Conservation (phyloP, 2,329 filamentous ascomycete genomes). For the Calonectria leucothoes region DNA sequence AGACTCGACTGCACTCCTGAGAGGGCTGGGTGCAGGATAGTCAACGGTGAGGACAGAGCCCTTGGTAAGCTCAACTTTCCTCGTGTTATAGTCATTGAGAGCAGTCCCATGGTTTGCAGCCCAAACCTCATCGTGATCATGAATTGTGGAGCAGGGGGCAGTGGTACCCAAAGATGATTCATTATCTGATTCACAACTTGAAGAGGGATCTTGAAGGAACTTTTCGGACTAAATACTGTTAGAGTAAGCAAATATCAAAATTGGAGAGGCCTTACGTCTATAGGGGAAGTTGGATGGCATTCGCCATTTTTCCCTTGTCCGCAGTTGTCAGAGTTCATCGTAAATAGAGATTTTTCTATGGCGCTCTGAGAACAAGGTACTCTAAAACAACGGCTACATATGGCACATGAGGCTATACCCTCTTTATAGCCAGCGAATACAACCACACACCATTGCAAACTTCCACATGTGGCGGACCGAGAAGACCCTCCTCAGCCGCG, state of each 20-base stretch:
- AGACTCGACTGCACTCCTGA: constrained; percentile 7
- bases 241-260: neutral
- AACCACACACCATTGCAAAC: neutral
- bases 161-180: neutral
- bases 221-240: neutral
- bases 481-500: neutral
- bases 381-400: too few relatives aligned
- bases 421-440: neutral
- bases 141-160: neutral
- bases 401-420: neutral
- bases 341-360: too few relatives aligned
- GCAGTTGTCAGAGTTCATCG: neutral
- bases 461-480: neutral
- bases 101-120: neutral
- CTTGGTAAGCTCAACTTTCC: neutral
- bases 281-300: neutral
- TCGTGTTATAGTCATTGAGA: neutral
- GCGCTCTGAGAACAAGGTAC: neutral
- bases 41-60: constrained; percentile 2
- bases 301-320: neutral
- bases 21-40: neutral
- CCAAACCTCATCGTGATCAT: neutral
- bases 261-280: neutral
- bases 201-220: neutral
- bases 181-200: neutral